A percentile compares a stretch with the other conserved stretches of the same genome.
Conservation (phyloP, 805 yeast genomes). For the Saccharomyces jurei region DNA sequence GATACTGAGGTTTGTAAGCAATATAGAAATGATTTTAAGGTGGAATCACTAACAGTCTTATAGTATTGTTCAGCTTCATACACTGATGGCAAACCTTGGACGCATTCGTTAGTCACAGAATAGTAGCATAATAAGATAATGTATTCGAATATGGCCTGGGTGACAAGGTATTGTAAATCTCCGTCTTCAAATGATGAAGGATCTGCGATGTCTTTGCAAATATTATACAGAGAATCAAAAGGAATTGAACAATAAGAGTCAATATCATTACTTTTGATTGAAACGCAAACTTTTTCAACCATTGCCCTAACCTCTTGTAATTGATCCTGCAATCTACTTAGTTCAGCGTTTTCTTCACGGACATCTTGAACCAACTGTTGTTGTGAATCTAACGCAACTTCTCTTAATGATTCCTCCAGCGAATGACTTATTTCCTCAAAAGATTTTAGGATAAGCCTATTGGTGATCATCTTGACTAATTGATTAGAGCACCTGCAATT, state of each 20-base stretch:
- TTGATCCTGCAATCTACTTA: slow-evolving; percentile 10
- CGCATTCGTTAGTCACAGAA: slow-evolving; percentile 11
- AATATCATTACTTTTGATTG: not conserved
- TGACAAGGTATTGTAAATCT: slow-evolving; percentile 4
- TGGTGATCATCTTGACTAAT: slow-evolving; percentile 6
- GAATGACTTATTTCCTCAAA: slow-evolving; percentile 8
- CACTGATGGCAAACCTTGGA: slow-evolving; percentile 12
- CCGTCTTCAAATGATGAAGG: slow-evolving; percentile 5
- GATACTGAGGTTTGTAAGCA: slow-evolving; percentile 18
- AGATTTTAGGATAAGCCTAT: slow-evolving; percentile 9
- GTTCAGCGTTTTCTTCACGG: slow-evolving; percentile 1
- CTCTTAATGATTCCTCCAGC: slow-evolving; percentile 9
- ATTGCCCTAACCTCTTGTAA: slow-evolving; percentile 9
- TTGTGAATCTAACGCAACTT: slow-evolving; percentile 4
- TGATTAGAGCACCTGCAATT: not conserved
- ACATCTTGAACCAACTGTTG: slow-evolving; percentile 1
- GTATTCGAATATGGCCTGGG: slow-evolving; percentile 9
- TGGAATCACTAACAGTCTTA: slow-evolving; percentile 10
- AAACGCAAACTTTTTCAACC: slow-evolving; percentile 4
- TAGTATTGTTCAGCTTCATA: slow-evolving; percentile 19
- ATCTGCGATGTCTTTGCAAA: not conserved
- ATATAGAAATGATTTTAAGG: slow-evolving; percentile 13
- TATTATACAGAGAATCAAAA: not conserved
- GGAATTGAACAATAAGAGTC: slow-evolving; percentile 1
- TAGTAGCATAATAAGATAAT: slow-evolving; percentile 19